These are phyloP conservation scores for Podospora anserina DNA, from an alignment of 495 filamentous ascomycete species.

Conservation along the genomic window DNA sequence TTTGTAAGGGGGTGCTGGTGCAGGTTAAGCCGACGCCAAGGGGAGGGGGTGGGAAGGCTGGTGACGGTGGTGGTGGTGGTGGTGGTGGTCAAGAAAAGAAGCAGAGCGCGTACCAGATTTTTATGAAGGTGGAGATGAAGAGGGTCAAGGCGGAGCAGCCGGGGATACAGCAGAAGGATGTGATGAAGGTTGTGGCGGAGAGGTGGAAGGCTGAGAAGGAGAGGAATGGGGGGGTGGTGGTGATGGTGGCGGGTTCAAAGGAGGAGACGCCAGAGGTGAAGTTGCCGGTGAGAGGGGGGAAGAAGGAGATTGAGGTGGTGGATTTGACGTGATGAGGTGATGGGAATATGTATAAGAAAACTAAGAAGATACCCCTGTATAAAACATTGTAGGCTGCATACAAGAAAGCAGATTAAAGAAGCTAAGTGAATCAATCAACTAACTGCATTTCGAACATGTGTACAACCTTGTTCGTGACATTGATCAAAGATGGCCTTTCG, in stretches of 20 bases:
- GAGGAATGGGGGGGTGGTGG: conserved; percentile 12
- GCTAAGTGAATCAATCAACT: too few relatives aligned
- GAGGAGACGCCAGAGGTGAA: background rate
- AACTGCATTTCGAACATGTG: too few relatives aligned
- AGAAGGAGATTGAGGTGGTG: background rate
- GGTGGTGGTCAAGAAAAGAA: conserved; percentile 14
- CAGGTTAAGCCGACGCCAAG: conserved; percentile 80
- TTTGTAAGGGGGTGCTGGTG: conserved; percentile 61
- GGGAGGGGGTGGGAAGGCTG: conserved; percentile 21
- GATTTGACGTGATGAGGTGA: background rate
- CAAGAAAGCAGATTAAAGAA: too few relatives aligned
- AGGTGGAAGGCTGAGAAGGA: conserved; percentile 40
- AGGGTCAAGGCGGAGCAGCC: conserved; percentile 53
- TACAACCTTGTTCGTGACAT: too few relatives aligned
- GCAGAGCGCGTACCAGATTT: conserved; percentile 60
- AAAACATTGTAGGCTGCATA: background rate
- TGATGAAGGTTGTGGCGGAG: conserved; percentile 58
- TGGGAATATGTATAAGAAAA: background rate
- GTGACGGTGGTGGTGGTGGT: background rate
- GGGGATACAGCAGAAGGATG: conserved; percentile 54
- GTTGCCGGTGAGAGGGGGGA: conserved; percentile 6
- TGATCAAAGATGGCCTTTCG: too few relatives aligned
- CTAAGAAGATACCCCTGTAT: background rate
- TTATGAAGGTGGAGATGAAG: conserved; percentile 63
- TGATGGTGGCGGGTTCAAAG: conserved; percentile 4